phyloP scores from a whole-genome alignment of 257 asterid genomes.

The Solanum gandarillasii region DNA sequence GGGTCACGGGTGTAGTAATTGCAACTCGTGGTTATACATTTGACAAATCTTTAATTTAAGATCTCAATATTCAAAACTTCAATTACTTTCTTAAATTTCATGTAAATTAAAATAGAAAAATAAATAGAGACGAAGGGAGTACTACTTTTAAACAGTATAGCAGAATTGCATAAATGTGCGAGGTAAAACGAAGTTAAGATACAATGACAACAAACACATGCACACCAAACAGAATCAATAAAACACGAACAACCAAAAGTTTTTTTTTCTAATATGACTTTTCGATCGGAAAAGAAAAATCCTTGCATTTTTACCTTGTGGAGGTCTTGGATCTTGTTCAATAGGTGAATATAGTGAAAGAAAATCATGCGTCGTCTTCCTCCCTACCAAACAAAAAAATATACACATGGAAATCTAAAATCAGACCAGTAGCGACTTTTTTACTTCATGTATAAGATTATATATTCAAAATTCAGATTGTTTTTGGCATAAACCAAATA shows the following conservation, averaged over 20 bases:
- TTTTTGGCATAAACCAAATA: not conserved
- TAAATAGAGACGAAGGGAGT: not conserved
- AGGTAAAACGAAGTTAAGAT: not conserved
- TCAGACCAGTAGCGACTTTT: not conserved
- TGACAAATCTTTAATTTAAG: too few relatives aligned
- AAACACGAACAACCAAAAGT: not conserved
- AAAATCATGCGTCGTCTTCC: slow-evolving; percentile 77
- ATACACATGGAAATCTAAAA: not conserved
- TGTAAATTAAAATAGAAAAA: too few relatives aligned
- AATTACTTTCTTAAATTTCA: too few relatives aligned
- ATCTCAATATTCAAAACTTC: not conserved
- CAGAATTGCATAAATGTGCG: not conserved
- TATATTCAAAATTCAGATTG: not conserved
- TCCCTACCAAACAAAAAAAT: slow-evolving; percentile 7
- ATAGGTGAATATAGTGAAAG: slow-evolving; percentile 70
- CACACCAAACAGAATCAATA: not conserved
- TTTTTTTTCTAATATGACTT: not conserved
- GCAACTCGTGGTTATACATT: slow-evolving; percentile 41
- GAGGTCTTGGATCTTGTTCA: slow-evolving; percentile 80
- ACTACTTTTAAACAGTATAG: not conserved
- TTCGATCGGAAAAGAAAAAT: not conserved
- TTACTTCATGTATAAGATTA: not conserved
- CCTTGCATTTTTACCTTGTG: slow-evolving; percentile 26
- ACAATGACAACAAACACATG: not conserved
- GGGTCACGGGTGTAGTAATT: slow-evolving; percentile 84